Conservation (phyloP, 2,329 filamentous ascomycete genomes). For the Apiospora marii region DNA sequence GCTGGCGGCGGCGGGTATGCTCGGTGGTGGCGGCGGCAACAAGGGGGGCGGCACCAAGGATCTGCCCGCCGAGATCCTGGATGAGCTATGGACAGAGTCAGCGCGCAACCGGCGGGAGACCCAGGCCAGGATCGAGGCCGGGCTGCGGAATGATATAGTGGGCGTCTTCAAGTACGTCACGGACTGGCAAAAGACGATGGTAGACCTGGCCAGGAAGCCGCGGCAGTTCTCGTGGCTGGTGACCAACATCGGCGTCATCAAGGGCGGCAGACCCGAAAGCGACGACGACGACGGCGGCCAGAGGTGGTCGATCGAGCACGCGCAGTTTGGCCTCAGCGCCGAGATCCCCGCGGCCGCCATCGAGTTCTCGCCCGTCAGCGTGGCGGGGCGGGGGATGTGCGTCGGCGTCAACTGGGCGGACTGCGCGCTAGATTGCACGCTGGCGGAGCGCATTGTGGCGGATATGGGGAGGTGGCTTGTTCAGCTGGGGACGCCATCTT, state of each 20-base stretch:
- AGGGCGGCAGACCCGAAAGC: neutral
- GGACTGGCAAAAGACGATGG: constrained; percentile 45
- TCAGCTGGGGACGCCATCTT: neutral
- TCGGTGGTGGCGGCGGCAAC: neutral
- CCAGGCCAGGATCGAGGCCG: constrained; percentile 35
- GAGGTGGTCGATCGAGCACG: constrained; percentile 32
- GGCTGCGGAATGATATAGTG: constrained; percentile 43
- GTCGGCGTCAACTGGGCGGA: constrained; percentile 36
- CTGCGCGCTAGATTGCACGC: constrained; percentile 31
- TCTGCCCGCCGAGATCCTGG: constrained; percentile 27
- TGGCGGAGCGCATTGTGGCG: constrained; percentile 33
- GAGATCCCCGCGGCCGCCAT: constrained; percentile 30
- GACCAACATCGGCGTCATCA: constrained; percentile 46
- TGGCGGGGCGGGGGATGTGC: constrained; percentile 32
- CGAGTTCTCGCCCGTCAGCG: constrained; percentile 28
- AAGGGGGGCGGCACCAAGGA: neutral
- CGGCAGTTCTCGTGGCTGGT: constrained; percentile 44
- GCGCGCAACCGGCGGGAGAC: constrained; percentile 40
- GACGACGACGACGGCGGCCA: neutral
- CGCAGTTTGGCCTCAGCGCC: constrained; percentile 33
- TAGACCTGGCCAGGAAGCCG: constrained; percentile 37
- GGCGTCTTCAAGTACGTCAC: constrained; percentile 44
- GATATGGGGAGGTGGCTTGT: constrained; percentile 35
- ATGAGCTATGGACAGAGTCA: constrained; percentile 33
- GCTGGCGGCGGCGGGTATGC: neutral